A percentile compares a stretch with the other conserved stretches of the same genome.
phyloP scores from a whole-genome alignment of 2,329 filamentous ascomycete species.

The Orbilia brochopaga region DNA sequence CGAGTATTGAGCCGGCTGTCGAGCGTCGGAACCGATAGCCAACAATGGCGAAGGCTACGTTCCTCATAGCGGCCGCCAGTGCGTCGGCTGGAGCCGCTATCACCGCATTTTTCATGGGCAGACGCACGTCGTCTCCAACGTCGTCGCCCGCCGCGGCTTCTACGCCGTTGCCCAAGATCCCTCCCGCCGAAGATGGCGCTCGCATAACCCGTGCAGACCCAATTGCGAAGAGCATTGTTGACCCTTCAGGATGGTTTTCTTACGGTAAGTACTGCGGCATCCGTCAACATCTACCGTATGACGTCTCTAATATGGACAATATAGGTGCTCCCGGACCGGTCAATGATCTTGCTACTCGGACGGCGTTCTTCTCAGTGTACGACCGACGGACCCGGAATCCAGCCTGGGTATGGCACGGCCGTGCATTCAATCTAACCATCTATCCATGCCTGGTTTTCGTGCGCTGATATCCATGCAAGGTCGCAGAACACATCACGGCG shows the following conservation, averaged over 20 bases:
- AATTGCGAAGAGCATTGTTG: slow-evolving; percentile 61
- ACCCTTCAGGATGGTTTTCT: slow-evolving; percentile 77
- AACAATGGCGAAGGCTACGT: slow-evolving; percentile 76
- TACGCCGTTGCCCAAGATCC: slow-evolving; percentile 6
- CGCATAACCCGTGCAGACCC: slow-evolving; percentile 55
- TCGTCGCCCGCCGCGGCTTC: not conserved
- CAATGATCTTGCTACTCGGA: slow-evolving; percentile 76
- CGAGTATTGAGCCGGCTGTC: no score
- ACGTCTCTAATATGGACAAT: not conserved
- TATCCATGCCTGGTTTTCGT: not conserved
- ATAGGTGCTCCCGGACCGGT: slow-evolving; percentile 84
- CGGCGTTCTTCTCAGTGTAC: slow-evolving; percentile 82
- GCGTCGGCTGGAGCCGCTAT: slow-evolving; percentile 77
- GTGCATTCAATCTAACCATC: slow-evolving; percentile 1
- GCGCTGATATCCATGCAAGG: slow-evolving; percentile 28
- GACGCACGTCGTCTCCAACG: slow-evolving; percentile 56
- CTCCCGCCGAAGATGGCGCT: slow-evolving; percentile 56
- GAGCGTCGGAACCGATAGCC: not conserved
- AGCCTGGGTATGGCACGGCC: slow-evolving; percentile 69
- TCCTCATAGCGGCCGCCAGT: slow-evolving; percentile 76
- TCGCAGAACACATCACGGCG: slow-evolving; percentile 93
- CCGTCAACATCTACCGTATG: not conserved
- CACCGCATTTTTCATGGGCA: slow-evolving; percentile 66
- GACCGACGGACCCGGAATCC: slow-evolving; percentile 91
- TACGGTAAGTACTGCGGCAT: slow-evolving; percentile 62